Percentiles rank a stretch among this genome's conserved stretches.
These are phyloP conservation scores for Capsicum chinense DNA, from an alignment of 257 asterid species.

Conservation along the genomic window DNA sequence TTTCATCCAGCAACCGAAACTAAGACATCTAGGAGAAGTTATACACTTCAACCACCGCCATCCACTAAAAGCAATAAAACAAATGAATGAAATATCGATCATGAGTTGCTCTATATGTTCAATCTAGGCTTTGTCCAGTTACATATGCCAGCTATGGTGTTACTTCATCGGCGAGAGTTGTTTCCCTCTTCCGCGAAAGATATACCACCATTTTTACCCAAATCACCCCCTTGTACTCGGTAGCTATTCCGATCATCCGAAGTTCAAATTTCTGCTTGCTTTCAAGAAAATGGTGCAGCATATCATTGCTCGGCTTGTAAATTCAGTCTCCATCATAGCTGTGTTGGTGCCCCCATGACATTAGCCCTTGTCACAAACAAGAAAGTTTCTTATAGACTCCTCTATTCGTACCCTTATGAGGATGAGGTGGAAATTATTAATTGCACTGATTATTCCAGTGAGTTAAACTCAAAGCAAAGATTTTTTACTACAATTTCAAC, in stretches of 20 bases:
- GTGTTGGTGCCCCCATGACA: not conserved
- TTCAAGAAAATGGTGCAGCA: not conserved
- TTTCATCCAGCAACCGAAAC: not conserved
- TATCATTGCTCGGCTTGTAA: not conserved
- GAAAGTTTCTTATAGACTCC: not conserved
- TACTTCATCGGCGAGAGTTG: not conserved
- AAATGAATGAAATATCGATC: not conserved
- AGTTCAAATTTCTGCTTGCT: not conserved
- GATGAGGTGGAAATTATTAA: not conserved
- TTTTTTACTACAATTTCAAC: constrained; percentile 6
- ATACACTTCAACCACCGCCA: constrained; percentile 21
- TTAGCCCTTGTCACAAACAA: not conserved
- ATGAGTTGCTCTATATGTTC: not conserved
- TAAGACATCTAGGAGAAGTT: not conserved
- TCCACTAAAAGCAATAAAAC: not conserved
- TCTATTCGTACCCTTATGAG: not conserved
- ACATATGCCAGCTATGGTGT: constrained; percentile 2
- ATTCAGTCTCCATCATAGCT: not conserved
- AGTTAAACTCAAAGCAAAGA: not conserved
- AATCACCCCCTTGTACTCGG: not conserved
- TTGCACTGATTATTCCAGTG: not conserved
- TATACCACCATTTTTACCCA: not conserved
- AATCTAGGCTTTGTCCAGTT: not conserved
- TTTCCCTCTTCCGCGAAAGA: not conserved
- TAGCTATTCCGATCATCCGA: not conserved